Conservation (phyloP, 1,284 basidiomycete species). For the Malassezia brasiliensis region DNA sequence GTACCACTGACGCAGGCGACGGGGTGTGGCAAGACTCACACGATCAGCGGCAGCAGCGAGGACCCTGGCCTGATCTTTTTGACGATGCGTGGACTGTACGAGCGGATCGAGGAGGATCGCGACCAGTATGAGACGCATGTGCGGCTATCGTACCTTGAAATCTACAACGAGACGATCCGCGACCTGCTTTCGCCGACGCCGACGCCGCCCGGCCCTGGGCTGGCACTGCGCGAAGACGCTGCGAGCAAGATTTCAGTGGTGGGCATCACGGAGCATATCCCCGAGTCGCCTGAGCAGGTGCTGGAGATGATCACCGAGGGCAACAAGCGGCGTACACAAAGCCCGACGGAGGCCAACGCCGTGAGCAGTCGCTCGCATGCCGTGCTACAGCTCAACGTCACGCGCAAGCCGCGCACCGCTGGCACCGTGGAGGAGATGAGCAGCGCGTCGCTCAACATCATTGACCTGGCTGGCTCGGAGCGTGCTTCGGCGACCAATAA, state of each 20-base stretch:
- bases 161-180: slow-evolving; percentile 48
- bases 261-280: slow-evolving; percentile 46
- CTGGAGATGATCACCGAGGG: slow-evolving; percentile 45
- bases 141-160: slow-evolving; percentile 45
- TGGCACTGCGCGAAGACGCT: slow-evolving; percentile 41
- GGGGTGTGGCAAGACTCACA: slow-evolving; percentile 48
- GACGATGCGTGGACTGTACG: slow-evolving; percentile 46
- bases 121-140: slow-evolving; percentile 40
- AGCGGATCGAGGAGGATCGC: slow-evolving; percentile 33
- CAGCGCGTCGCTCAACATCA: slow-evolving; percentile 46
- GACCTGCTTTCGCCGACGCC: slow-evolving; percentile 41
- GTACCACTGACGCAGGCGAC: slow-evolving; percentile 25
- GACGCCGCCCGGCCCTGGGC: slow-evolving; percentile 39
- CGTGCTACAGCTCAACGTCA: slow-evolving; percentile 47
- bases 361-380: slow-evolving; percentile 45
- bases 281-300: slow-evolving; percentile 38
- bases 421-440: slow-evolving; percentile 39
- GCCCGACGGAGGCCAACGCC: slow-evolving; percentile 46
- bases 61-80: slow-evolving; percentile 47
- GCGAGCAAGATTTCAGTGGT: slow-evolving; percentile 46
- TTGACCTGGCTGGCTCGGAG: slow-evolving; percentile 46
- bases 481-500: slow-evolving; percentile 45
- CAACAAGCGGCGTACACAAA: slow-evolving; percentile 43
- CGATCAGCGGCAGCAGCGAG: slow-evolving; percentile 40
- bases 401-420: slow-evolving; percentile 40